A percentile compares a stretch with the other conserved stretches of the same genome.
Evolutionary conservation across 2,329 filamentous ascomycete genomes (phyloP).

Genomic region (Epichloe aotearoae): DNA sequence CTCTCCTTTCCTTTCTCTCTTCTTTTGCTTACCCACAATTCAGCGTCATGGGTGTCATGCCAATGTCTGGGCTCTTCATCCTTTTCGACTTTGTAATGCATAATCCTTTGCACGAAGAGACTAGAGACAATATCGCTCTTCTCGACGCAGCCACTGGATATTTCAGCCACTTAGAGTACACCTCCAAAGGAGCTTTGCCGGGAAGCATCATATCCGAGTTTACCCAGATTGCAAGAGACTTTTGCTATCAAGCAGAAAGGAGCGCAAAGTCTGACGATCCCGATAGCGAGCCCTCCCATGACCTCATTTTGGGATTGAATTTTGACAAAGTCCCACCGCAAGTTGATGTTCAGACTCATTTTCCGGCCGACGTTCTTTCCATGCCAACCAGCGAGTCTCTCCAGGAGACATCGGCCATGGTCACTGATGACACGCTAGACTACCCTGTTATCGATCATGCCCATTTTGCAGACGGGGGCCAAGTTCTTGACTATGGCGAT

Average conservation of each 20-base stretch:
- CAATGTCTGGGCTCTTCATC: constrained; percentile 11
- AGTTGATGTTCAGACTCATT: not conserved
- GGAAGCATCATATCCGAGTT: constrained; percentile 6
- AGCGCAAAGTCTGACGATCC: not conserved
- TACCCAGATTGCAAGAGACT: constrained; percentile 1
- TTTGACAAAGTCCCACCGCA: not conserved
- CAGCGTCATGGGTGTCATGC: constrained; percentile 9
- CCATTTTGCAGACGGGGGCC: not conserved
- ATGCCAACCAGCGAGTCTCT: not conserved
- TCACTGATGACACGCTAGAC: not conserved
- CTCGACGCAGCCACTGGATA: constrained; percentile 9
- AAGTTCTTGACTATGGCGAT: constrained; percentile 2
- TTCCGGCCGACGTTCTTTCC: not conserved
- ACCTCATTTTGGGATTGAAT: not conserved
- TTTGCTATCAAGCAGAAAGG: constrained; percentile 1
- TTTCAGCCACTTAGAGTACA: constrained; percentile 7
- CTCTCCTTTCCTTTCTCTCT: not conserved
- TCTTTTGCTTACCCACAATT: not conserved
- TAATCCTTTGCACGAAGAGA: constrained; percentile 10
- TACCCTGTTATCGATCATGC: not conserved
- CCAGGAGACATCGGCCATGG: not conserved
- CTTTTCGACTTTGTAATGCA: constrained; percentile 13
- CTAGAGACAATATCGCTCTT: constrained; percentile 7
- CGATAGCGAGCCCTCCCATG: not conserved
- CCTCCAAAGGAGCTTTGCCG: constrained; percentile 6